Evolutionary conservation across 192 early-diverging fungal genomes (phyloP), one percentile per base, ranked within the genome.

Genomic region (Physocladia obscura): DNA sequence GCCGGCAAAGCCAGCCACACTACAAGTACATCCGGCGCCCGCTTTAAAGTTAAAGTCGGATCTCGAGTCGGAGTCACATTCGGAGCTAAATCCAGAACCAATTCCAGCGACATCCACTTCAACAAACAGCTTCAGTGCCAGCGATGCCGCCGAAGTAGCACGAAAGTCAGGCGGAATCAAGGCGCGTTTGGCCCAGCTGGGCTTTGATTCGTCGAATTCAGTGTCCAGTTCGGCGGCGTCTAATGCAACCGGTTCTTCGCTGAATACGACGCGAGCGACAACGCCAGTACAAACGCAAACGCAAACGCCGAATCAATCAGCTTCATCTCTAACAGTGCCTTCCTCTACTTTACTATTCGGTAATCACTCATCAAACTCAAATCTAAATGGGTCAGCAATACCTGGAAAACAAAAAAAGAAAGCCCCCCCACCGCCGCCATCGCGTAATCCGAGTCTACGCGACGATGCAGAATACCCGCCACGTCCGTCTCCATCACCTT

Each of bases 391-490:
- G 11, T 47, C 44, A n/a, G n/a, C 44, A 47, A 47, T 47, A 13
- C 32, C 34, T 36, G 26, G 19, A 54, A 4, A 27, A 11, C 30
- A 15, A 31, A 27, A 44, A 44, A 38, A 47, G 5, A 19, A 38
- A 31, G 38, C 60, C 1, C 60, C 60, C 21, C 60, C 60, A 24
- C 60, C 60, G 48, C 60, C 60, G 22, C 60, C 60, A 5, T 26
- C 60, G 19, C 15, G 30, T 17, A 35, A 15, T 13, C 13, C 52
- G 11, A 55, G 19, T 36, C 21, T 36, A 22, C 57, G 19, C 35
- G 27, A 13, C 29, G 6, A 36, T 36, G 15, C 57, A 8, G 37
- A 13, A 15, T 17, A 36, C 57, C 8, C 15, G 37, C 15, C 57
- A 35, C 34, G 27, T 19, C 57, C 13, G 15, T 59, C 57, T 6